phyloP scores from a whole-genome alignment of 2,329 filamentous ascomycete genomes.

The Chalara sp. region DNA sequence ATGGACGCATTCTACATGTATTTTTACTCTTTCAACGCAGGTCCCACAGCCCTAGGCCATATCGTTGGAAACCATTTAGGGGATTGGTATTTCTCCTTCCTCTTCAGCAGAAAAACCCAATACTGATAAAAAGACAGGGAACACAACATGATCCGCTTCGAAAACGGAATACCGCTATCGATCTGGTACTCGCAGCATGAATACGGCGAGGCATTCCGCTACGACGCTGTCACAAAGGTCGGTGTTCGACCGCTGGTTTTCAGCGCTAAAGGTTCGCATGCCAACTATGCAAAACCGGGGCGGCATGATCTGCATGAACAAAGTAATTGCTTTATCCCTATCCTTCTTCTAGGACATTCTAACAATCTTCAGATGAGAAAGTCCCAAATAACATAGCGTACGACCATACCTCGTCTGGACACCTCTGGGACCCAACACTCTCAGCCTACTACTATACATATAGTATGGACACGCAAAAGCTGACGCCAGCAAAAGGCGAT shows the following conservation, averaged over 20 bases:
- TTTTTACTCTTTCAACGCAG: constrained; percentile 22
- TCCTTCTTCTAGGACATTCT: constrained; percentile 34
- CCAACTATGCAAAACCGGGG: constrained; percentile 61
- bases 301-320: constrained; percentile 56
- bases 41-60: constrained; percentile 12
- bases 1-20: constrained; percentile 24
- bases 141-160: constrained; percentile 84
- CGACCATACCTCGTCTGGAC: constrained; percentile 60
- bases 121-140: constrained; percentile 38
- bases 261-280: constrained; percentile 61
- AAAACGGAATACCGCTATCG: constrained; percentile 71
- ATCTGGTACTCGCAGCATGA: constrained; percentile 90
- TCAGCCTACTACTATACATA: constrained; percentile 50
- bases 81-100: constrained; percentile 38
- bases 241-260: constrained; percentile 61
- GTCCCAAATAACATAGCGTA: constrained; percentile 38
- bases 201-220: constrained; percentile 80
- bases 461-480: constrained; percentile 25
- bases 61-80: constrained; percentile 43
- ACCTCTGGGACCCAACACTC: constrained; percentile 58
- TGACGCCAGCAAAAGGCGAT: constrained; percentile 52
- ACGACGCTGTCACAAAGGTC: constrained; percentile 77
- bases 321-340: constrained; percentile 57
- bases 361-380: constrained; percentile 28
- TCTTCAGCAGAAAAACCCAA: background rate